Conservation (phyloP, 2,329 filamentous ascomycete species). For the Colletotrichum plurivorum region DNA sequence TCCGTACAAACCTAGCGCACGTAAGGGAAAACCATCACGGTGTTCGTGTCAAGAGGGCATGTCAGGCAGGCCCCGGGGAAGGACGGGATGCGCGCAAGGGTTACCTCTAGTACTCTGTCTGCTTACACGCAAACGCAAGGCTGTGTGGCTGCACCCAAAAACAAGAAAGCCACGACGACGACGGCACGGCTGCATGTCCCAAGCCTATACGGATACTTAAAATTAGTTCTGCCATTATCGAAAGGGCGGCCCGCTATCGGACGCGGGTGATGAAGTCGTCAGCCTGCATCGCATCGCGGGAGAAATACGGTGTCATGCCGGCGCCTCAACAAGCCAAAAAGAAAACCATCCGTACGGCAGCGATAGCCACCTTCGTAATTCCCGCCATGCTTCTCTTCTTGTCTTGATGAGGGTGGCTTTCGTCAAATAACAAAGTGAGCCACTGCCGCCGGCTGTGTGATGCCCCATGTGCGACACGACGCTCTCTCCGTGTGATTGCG, state of each 20-base stretch:
- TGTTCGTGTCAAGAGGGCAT: background rate
- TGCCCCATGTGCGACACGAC: background rate
- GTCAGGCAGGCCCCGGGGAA: background rate
- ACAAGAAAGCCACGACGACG: too few species aligned
- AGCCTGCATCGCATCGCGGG: too few species aligned
- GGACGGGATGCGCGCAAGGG: background rate
- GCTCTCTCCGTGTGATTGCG: background rate
- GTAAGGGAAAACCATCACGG: conserved; percentile 27
- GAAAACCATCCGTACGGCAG: background rate
- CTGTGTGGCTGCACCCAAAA: too few species aligned
- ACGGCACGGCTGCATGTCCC: too few species aligned
- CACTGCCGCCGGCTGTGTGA: background rate
- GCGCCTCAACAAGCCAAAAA: background rate
- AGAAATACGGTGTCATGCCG: background rate
- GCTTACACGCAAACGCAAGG: too few species aligned
- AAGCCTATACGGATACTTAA: too few species aligned
- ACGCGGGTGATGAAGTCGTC: background rate
- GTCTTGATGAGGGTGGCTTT: background rate
- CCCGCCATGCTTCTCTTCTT: too few species aligned
- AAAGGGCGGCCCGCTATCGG: conserved; percentile 34
- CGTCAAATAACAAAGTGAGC: conserved; percentile 9
- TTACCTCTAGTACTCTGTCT: background rate
- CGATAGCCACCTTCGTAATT: background rate
- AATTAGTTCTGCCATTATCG: too few species aligned
- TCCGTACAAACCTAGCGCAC: conserved; percentile 27